Base-by-base conservation (phyloP, 2,329 filamentous ascomycete species). In the Paecilomyces fulvus region DNA sequence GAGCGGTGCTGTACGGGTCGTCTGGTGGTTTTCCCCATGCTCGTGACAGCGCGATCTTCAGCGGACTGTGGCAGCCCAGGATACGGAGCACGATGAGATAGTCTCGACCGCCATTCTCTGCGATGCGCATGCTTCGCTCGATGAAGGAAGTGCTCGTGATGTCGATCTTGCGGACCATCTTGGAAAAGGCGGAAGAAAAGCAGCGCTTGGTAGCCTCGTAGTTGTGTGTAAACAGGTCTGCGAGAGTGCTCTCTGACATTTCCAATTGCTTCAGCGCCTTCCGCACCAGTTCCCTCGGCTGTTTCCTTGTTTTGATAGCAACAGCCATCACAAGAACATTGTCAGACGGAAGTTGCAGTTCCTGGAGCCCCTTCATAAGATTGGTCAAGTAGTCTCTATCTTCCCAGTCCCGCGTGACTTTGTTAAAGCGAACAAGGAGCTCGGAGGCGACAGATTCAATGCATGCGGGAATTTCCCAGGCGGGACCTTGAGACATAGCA, bases 21-120 rank as follows among this genome's bases (percentile, higher is more conserved):
- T 9, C 61, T 58, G 2, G 60, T 21, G 51, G 25, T 37, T 46
- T 61, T 1, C 57, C 58, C 62, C 66, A 72, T 6, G 70, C 63
- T 50, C 61, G 70, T 28, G 71, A 64, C 4, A 75, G 59, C 17
- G 70, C 70, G 8, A 74, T 59, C 50, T 75, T 72, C 20, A 75
- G 63, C 1, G 73, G 69, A 0, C 65, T 73, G 54, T 75, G 72
- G 10, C 63, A 65, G 17, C 66, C 63, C 9, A 75, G 64, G 6
- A 75, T 58, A 28, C 68, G 66, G 5, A 74, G 60, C 5, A 75
- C 49, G 62, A 66, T 62, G 62, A 67, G 55, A 65, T 62, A 53
- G 53, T 61, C 30, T 58, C 53, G 11, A 53, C 69, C 61, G 6
- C 68, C 70, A 2, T 63, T 65, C 56, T 70, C 61, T 7, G 65